Evolutionary conservation across 2,329 filamentous ascomycete species (phyloP).

Genomic region (Periconia sp.): DNA sequence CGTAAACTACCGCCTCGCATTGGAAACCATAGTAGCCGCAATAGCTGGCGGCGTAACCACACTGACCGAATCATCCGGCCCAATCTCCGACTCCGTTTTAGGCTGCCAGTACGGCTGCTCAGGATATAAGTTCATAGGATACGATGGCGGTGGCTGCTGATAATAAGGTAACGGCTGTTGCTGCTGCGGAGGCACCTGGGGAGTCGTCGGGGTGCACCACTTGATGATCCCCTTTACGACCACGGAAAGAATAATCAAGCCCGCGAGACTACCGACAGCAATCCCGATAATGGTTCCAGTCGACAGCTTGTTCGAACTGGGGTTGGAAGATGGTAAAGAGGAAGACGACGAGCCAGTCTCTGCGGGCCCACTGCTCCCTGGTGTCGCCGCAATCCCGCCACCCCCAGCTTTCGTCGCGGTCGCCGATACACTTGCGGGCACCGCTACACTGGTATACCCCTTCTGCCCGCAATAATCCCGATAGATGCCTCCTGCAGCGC

Average conservation of each 20-base stretch:
- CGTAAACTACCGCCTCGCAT: neutral
- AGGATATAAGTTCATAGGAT: slow-evolving; percentile 1
- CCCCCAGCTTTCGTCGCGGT: neutral
- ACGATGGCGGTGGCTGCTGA: slow-evolving; percentile 2
- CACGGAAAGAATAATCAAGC: slow-evolving; percentile 6
- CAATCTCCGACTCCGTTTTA: neutral
- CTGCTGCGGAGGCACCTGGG: neutral
- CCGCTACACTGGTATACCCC: slow-evolving; percentile 7
- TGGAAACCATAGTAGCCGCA: neutral
- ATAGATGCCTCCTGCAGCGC: slow-evolving; percentile 14
- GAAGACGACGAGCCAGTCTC: neutral
- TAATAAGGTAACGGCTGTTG: slow-evolving; percentile 4
- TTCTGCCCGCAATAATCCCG: slow-evolving; percentile 12
- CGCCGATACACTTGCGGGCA: slow-evolving; percentile 6
- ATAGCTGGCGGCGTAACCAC: neutral
- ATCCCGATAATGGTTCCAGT: slow-evolving; percentile 14
- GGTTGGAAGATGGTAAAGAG: neutral
- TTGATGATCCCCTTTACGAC: slow-evolving; percentile 1
- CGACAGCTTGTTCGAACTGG: slow-evolving; percentile 1
- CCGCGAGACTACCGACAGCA: slow-evolving; percentile 11
- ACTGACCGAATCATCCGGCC: neutral
- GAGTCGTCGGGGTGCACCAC: neutral
- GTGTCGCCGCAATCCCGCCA: neutral
- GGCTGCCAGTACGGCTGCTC: slow-evolving; percentile 1
- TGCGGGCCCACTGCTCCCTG: neutral